These are phyloP conservation scores for Sporothrix variecibatus DNA, from an alignment of 2,329 filamentous ascomycete species.

Conservation along the genomic window DNA sequence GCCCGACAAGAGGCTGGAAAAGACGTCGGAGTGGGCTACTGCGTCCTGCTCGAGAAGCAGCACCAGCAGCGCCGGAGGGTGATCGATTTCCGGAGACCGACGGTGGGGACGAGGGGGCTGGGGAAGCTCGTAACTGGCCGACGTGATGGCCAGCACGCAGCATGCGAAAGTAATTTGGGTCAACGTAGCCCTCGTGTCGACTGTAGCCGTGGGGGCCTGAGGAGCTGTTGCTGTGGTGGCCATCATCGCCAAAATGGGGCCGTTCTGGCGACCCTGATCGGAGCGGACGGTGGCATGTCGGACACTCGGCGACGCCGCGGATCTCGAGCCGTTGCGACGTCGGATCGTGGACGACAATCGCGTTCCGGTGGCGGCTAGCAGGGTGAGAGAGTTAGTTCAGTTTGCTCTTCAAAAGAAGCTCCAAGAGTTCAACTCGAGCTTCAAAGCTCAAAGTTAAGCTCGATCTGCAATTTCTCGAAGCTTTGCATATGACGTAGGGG, in stretches of 20 bases:
- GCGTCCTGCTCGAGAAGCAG: constrained; percentile 36
- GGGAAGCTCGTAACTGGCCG: constrained; percentile 40
- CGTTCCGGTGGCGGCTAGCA: constrained; percentile 82
- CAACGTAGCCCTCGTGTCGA: constrained; percentile 69
- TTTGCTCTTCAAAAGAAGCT: background rate
- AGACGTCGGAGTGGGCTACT: constrained; percentile 53
- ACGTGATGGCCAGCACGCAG: constrained; percentile 60
- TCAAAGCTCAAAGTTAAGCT: background rate
- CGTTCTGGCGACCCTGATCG: constrained; percentile 51
- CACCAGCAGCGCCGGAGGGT: background rate
- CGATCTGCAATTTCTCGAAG: background rate
- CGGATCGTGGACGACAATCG: constrained; percentile 88
- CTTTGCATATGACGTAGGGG: constrained; percentile 29
- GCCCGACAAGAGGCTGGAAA: constrained; percentile 45
- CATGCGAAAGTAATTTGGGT: constrained; percentile 95
- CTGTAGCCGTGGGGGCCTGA: constrained; percentile 31
- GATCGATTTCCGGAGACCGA: background rate
- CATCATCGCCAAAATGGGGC: constrained; percentile 46
- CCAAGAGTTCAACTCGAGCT: background rate
- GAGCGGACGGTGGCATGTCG: constrained; percentile 82
- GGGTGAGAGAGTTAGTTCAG: constrained; percentile 12
- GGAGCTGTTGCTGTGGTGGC: background rate
- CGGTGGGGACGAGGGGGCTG: constrained; percentile 35
- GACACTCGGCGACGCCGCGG: constrained; percentile 75
- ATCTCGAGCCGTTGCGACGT: constrained; percentile 83